Evolutionary conservation across 305 asterid genomes (phyloP).

Genomic region (Fraxinus sp.): DNA sequence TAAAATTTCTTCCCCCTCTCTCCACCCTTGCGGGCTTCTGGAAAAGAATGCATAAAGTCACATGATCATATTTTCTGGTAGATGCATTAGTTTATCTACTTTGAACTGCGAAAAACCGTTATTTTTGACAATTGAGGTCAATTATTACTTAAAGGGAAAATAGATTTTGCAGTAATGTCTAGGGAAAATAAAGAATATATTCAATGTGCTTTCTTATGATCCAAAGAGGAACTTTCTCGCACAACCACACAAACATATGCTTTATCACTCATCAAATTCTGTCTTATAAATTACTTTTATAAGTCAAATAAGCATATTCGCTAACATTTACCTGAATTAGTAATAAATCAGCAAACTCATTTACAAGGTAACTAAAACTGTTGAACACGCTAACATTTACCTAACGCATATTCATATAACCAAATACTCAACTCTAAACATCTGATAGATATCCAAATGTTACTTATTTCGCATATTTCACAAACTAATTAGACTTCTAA

Average conservation of each 20-base stretch:
- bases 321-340: constrained; percentile 30
- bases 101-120: constrained; percentile 9
- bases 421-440: background rate
- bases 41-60: background rate
- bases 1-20: background rate
- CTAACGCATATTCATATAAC: background rate
- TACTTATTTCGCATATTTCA: background rate
- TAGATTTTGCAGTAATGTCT: background rate
- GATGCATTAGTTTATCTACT: constrained; percentile 4
- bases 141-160: background rate
- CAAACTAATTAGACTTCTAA: background rate
- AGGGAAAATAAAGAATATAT: background rate
- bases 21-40: background rate
- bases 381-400: background rate
- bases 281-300: background rate
- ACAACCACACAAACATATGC: background rate
- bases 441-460: constrained; percentile 6
- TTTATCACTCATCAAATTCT: constrained; percentile 9
- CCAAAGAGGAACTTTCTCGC: background rate
- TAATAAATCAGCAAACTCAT: background rate
- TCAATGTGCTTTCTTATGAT: background rate
- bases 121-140: background rate
- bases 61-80: background rate
- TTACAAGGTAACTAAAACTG: background rate
- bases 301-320: constrained; percentile 34